Evolutionary conservation across 2,329 filamentous ascomycete genomes (phyloP).

Genomic region (Aspergillus carbonarius): DNA sequence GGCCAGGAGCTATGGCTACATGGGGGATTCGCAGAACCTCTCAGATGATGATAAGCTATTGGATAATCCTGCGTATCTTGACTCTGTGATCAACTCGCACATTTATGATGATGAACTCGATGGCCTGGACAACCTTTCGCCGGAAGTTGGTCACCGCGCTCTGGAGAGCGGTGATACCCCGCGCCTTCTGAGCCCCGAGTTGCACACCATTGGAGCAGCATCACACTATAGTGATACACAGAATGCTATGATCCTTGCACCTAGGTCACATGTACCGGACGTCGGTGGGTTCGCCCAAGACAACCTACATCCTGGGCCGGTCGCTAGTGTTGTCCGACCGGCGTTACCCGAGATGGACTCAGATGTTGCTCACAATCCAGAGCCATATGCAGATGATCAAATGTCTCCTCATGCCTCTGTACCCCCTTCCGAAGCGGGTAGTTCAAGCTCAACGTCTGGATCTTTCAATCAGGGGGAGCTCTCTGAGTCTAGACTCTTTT

Average conservation of each 20-base stretch:
- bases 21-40: slow-evolving; percentile 29
- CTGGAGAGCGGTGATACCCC: slow-evolving; percentile 19
- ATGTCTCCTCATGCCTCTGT: slow-evolving; percentile 12
- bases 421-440: slow-evolving; percentile 26
- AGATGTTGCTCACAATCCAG: background rate
- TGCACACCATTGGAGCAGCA: slow-evolving; percentile 8
- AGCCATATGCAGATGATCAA: background rate
- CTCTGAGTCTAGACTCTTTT: slow-evolving; percentile 49
- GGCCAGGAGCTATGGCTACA: slow-evolving; percentile 23
- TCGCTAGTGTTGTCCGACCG: background rate
- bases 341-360: slow-evolving; percentile 2
- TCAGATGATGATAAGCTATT: slow-evolving; percentile 31
- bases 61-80: slow-evolving; percentile 40
- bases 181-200: slow-evolving; percentile 17
- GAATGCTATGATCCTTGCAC: background rate
- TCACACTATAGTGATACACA: slow-evolving; percentile 7
- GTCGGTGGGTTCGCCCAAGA: background rate
- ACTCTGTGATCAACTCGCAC: slow-evolving; percentile 39
- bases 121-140: slow-evolving; percentile 18
- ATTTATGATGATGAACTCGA: slow-evolving; percentile 35
- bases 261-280: background rate
- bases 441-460: slow-evolving; percentile 22
- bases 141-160: slow-evolving; percentile 2
- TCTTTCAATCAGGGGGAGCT: slow-evolving; percentile 37
- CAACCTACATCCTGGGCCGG: background rate